phyloP scores from a whole-genome alignment of 2,329 filamentous ascomycete species.

The Ophiostoma perfectum region DNA sequence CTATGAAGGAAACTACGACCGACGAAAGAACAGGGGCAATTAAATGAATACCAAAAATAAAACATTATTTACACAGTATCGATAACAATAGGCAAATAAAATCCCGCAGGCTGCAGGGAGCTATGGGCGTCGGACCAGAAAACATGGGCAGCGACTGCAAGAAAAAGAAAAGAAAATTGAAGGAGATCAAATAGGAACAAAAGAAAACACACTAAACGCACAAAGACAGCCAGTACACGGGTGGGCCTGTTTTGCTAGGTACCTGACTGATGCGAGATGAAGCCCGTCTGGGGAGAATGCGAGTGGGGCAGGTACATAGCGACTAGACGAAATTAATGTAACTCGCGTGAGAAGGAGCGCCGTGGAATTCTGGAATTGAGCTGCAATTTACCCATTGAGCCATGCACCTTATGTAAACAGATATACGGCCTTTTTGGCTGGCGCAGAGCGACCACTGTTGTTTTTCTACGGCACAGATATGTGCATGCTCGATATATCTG shows the following conservation, averaged over 20 bases:
- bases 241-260: constrained; percentile 26
- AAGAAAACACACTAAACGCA: neutral
- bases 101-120: neutral
- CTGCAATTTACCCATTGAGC: neutral
- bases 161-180: too few species aligned
- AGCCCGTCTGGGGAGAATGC: constrained; percentile 26
- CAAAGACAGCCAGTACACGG: neutral
- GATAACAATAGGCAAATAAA: neutral
- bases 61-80: neutral
- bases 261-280: constrained; percentile 29
- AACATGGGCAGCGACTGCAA: too few species aligned
- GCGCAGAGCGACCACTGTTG: neutral
- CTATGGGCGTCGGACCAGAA: too few species aligned
- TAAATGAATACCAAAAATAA: too few species aligned
- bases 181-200: neutral
- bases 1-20: too few species aligned
- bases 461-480: constrained; percentile 4
- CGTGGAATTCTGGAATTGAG: neutral
- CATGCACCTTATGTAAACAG: too few species aligned
- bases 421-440: too few species aligned
- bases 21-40: neutral
- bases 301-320: constrained; percentile 30
- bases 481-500: neutral
- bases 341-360: constrained; percentile 21
- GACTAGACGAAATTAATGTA: constrained; percentile 31